These are phyloP conservation scores for Yamadazyma sp. DNA, from an alignment of 1,139 yeast species.

Conservation along the genomic window DNA sequence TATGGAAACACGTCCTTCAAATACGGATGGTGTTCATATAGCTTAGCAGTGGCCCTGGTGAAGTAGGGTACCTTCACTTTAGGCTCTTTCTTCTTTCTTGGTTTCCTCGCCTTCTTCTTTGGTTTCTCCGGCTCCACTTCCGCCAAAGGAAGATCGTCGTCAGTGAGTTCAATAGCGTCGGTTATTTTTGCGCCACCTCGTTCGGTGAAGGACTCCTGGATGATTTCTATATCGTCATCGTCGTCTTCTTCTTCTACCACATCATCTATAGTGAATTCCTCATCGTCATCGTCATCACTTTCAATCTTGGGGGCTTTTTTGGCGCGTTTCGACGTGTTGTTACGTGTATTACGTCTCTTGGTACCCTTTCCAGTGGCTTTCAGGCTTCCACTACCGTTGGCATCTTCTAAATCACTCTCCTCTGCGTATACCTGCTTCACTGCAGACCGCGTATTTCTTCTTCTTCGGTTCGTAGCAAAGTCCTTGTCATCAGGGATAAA, in stretches of 20 bases:
- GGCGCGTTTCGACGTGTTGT: conserved; percentile 13
- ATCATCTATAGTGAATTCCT: conserved; percentile 20
- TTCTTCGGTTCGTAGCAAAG: conserved; percentile 17
- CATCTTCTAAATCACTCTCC: conserved; percentile 17
- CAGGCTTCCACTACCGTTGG: conserved; percentile 5
- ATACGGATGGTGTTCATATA: conserved; percentile 77
- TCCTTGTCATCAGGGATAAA: conserved; percentile 41
- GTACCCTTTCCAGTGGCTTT: background rate
- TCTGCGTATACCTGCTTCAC: conserved; percentile 20
- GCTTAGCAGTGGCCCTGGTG: conserved; percentile 61
- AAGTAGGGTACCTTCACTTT: conserved; percentile 64
- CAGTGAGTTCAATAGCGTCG: conserved; percentile 26
- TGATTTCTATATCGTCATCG: conserved; percentile 25
- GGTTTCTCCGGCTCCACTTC: conserved; percentile 16
- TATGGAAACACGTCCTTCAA: conserved; percentile 69
- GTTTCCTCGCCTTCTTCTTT: conserved; percentile 7
- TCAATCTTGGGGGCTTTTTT: conserved; percentile 11
- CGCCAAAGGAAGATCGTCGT: conserved; percentile 28
- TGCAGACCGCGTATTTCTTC: conserved; percentile 17
- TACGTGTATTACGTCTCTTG: conserved; percentile 20
- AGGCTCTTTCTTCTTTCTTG: conserved; percentile 31
- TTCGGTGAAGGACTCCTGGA: conserved; percentile 13
- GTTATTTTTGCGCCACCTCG: conserved; percentile 21
- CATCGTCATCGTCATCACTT: conserved; percentile 23
- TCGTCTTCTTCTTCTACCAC: conserved; percentile 19